Base-by-base conservation (phyloP, 768 basidiomycete species). In the Cystobasidium ongulense region DNA sequence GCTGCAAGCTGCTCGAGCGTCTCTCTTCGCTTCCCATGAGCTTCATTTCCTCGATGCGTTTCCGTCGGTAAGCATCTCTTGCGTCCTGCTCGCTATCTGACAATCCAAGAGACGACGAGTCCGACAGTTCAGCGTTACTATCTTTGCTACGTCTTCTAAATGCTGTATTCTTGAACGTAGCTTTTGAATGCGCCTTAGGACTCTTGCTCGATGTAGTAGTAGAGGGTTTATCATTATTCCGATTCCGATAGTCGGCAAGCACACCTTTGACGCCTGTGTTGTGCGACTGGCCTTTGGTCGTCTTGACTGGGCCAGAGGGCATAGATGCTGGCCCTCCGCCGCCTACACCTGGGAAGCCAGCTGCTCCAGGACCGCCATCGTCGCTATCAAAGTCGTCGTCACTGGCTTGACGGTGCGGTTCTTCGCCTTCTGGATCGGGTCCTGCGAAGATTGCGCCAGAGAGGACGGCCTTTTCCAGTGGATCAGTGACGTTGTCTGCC, bases 241-340 rank as follows among this genome's bases (percentile, higher is more conserved):
- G 63, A 61, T 74, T 74, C 15, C 66, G 1, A 35, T 75, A 79
- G 57, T 79, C 78, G 1, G 74, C 75, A 10, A 75, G 64, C 4
- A 79, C 78, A n/a, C 78, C 78, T 61, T 79, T 79, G 21, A 76
- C 76, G 29, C 78, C 78, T 25, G 78, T 79, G 57, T 79, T 77
- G 54, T 71, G 54, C 15, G 68, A 71, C 25, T 39, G 35, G 38
- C 63, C 63, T 27, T 64, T 64, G 15, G 63, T 64, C 3, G 63
- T 64, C 25, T 27, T 38, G 27, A 64, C 63, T 8, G 63, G 63
- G 2, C 33, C 63, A 21, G 13, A 10, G 2, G 29, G 57, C 36
- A 25, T 64, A 46, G 33, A 11, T 5, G 33, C 38, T 38, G 33
- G 18, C 3, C 63, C 36, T 38, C 33, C 63, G 27, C n/a, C n/a